Base-by-base conservation (phyloP, 2,329 filamentous ascomycete genomes). In the Xylaria hypoxylon region DNA sequence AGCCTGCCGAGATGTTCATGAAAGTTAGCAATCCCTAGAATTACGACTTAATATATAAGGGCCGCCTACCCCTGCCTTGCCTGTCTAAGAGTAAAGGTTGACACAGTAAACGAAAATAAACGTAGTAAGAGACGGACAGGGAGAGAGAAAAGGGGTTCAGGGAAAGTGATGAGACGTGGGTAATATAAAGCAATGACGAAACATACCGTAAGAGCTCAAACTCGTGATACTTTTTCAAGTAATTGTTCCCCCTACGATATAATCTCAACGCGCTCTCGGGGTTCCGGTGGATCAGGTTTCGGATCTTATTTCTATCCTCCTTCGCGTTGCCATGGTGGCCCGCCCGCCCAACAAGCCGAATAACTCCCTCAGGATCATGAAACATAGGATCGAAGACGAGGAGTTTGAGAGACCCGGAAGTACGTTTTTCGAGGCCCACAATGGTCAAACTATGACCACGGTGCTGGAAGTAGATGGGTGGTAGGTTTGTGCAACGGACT, bases 401-500 rank as follows among this genome's bases (percentile, higher is more conserved):
- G 19, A 98, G 81, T 71, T 92, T 91, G 58, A 84, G 81, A 19
- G 83, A 81, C 28, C 92, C 91, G 65, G 90, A 85, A 38, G 80
- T 82, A 31, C 85, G 86, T 70, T 86, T 87, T 78, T 97, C 94
- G 28, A 97, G 84, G 0, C 95, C 95, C 61, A 98, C 84, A 58
- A 98, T 93, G 0, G 93, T 97, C 82, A 97, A 84, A 1, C 94
- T 97, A 77, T 98, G 95, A 2, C 94, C 90, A 70, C 89, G 88
- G 72, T 96, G 92, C 76, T 98, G 95, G 68, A 97, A 89, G 79
- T 97, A 98, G 45, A 98, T 90, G 0, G 96, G 94, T 44, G 95
- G 90, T 7, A 95, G 81, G 15, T 84, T 79, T 0, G 95, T 97
- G 60, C 85, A 80, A 59, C 88, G 85, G n/a, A 97, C 86, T 73